Evolutionary conservation across 495 filamentous ascomycete genomes (phyloP), one percentile per base, ranked within the genome.

Genomic region (Talaromyces nanjingensis): DNA sequence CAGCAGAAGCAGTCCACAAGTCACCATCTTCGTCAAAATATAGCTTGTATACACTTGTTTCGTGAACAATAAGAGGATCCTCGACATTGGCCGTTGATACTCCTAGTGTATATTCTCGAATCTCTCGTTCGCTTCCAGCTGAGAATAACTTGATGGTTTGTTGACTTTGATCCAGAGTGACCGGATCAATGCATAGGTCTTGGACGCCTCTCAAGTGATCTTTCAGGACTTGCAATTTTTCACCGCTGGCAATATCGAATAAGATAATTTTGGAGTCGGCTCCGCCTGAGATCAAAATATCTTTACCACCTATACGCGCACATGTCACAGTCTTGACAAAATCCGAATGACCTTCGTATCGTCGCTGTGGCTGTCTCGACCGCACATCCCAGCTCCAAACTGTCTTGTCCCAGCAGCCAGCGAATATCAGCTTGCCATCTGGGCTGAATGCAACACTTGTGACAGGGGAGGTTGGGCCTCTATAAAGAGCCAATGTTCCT

Each of bases 331-430:
- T 80, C 73, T 93, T 96, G 61, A 98, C 90, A 69, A 98, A 98
- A 71, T 98, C 94, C 0, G 84, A 79, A 71, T 98, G 94, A 11
- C 91, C 94, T 47, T 79, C 81, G 71, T 89, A 94, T 60, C 79
- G 85, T 53, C 74, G 78, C 11, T 75, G 76, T 0, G 75, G 79
- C 12, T 79, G 68, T 25, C 79, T 77, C 2, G 85, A 86, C 20
- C 76, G 68, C 39, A 86, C 77, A 66, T 89, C 81, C 90, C 90
- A 96, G 34, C 90, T 89, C 86, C 87, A 96, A 49, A 98, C 83
- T 24, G 81, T 79, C 73, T 96, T 96, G 78, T 98, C 92, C 94
- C 94, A 98, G 65, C 88, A 91, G 25, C 92, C 92, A 29, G 90
- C 91, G 73, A 92, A 97, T 56, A 98, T 66, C 1, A 82, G 84